Conservation (phyloP, 1,284 basidiomycete species). For the Tilletia walkeri region DNA sequence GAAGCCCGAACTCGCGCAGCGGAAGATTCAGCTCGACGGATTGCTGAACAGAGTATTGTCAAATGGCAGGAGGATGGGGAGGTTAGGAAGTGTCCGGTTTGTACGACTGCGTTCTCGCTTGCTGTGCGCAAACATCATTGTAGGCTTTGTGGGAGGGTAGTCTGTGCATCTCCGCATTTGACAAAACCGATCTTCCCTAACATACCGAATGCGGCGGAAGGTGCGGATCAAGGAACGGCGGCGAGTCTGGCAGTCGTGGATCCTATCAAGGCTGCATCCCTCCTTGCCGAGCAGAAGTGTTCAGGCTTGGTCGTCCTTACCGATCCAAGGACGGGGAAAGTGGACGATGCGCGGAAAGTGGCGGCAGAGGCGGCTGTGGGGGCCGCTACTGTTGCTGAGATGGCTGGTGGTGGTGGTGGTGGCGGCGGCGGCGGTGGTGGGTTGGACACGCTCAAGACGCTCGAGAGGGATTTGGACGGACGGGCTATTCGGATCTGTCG, state of each 20-base stretch:
- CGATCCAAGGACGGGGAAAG: slow-evolving; percentile 27
- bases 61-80: slow-evolving; percentile 85
- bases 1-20: neutral
- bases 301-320: slow-evolving; percentile 34
- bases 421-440: too few relatives aligned
- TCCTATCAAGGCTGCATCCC: slow-evolving; percentile 22
- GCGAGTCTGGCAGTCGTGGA: slow-evolving; percentile 36
- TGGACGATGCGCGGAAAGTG: slow-evolving; percentile 35
- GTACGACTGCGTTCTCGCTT: slow-evolving; percentile 81
- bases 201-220: neutral
- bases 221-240: slow-evolving; percentile 17
- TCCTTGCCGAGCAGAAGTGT: slow-evolving; percentile 33
- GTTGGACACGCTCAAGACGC: neutral
- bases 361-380: slow-evolving; percentile 17
- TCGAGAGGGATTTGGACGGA: neutral
- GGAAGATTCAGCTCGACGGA: slow-evolving; percentile 21
- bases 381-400: neutral
- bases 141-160: slow-evolving; percentile 84
- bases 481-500: slow-evolving; percentile 67
- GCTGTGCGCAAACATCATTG: slow-evolving; percentile 96
- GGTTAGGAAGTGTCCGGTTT: slow-evolving; percentile 77
- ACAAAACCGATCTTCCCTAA: slow-evolving; percentile 17
- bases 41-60: slow-evolving; percentile 79
- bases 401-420: slow-evolving; percentile 5
- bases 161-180: slow-evolving; percentile 82